A percentile compares a stretch with the other conserved stretches of the same genome.
phyloP scores from a whole-genome alignment of 345 rosid genomes.

The Anacardium occidentale region DNA sequence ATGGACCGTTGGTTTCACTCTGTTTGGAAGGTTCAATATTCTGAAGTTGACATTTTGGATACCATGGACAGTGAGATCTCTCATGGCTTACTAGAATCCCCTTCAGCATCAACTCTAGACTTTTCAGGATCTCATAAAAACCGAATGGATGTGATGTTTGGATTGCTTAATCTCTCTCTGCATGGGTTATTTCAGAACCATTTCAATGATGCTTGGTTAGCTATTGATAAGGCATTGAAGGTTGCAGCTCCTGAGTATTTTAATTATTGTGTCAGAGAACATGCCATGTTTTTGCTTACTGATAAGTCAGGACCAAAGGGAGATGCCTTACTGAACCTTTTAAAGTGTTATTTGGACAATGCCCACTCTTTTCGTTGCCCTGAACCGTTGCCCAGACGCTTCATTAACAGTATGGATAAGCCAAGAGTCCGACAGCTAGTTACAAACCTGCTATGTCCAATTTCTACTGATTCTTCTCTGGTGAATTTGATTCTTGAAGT shows the following conservation, averaged over 20 bases:
- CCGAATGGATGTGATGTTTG: conserved; percentile 61
- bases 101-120: conserved; percentile 34
- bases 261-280: conserved; percentile 66
- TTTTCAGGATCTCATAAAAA: conserved; percentile 21
- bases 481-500: conserved; percentile 72
- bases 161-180: conserved; percentile 75
- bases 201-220: conserved; percentile 41
- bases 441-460: conserved; percentile 52
- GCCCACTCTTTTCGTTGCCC: conserved; percentile 37
- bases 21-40: conserved; percentile 39
- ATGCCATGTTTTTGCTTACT: conserved; percentile 52
- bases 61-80: conserved; percentile 21
- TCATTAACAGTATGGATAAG: conserved; percentile 52
- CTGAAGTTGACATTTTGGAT: conserved; percentile 29
- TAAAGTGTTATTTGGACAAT: conserved; percentile 55
- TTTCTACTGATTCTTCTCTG: conserved; percentile 43
- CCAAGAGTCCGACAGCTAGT: conserved; percentile 62
- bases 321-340: conserved; percentile 41
- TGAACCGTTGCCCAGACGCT: conserved; percentile 67
- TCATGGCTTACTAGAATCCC: conserved; percentile 20
- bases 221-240: conserved; percentile 61
- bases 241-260: conserved; percentile 44
- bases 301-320: conserved; percentile 32
- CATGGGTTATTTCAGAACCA: conserved; percentile 56
- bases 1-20: conserved; percentile 64